Evolutionary conservation across 352 stramenopile species (phyloP).

Genomic region (Phytophthora vignae): DNA sequence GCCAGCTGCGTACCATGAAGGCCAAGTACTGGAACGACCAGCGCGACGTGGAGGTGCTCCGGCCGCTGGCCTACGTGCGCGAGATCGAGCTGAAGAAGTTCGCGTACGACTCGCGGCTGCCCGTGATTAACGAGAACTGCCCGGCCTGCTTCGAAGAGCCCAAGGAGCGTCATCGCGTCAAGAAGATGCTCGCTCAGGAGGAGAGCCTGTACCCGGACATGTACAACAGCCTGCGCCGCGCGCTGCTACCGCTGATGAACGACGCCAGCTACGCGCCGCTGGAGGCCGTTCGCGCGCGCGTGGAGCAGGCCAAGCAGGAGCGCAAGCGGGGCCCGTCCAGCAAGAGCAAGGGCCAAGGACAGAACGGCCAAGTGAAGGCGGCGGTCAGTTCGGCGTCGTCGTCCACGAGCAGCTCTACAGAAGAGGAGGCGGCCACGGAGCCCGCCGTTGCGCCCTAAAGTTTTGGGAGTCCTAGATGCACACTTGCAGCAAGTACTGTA

Average conservation of each 20-base stretch:
- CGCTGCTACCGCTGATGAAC: conserved; percentile 87
- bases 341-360: conserved; percentile 31
- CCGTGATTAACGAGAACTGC: conserved; percentile 99
- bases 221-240: conserved; percentile 75
- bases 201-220: conserved; percentile 93
- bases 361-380: conserved; percentile 19
- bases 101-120: conserved; percentile 88
- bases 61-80: conserved; percentile 96
- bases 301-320: conserved; percentile 63
- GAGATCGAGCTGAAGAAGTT: conserved; percentile 94
- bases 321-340: conserved; percentile 44
- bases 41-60: conserved; percentile 95
- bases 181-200: conserved; percentile 96
- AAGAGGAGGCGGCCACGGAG: conserved; percentile 20
- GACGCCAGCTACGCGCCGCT: conserved; percentile 71
- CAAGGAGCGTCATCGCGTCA: conserved; percentile 97
- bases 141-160: conserved; percentile 99
- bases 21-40: conserved; percentile 97
- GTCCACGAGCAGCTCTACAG: conserved; percentile 27
- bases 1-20: conserved; percentile 98
- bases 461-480: background rate
- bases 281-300: conserved; percentile 56
- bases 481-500: conserved; percentile 13
- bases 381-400: conserved; percentile 6
- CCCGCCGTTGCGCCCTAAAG: conserved; percentile 8